phyloP scores from a whole-genome alignment of 2,329 filamentous ascomycete genomes.

The Neospermospora avenae region DNA sequence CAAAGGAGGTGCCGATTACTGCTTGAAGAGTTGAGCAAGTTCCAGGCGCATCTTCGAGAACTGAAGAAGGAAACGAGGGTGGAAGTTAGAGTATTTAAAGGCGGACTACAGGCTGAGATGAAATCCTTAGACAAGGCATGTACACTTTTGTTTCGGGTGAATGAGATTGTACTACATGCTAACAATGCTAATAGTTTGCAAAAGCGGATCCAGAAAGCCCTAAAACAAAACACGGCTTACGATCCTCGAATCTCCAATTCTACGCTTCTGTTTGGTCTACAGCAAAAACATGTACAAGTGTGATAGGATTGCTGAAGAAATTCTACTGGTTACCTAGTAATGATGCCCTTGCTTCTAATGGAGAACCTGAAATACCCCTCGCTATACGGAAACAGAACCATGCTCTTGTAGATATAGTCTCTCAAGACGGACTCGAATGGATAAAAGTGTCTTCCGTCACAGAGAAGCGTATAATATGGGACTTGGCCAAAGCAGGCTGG shows the following conservation, averaged over 20 bases:
- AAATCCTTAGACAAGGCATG: constrained; percentile 44
- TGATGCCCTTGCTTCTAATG: constrained; percentile 21
- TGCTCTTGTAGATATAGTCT: constrained; percentile 62
- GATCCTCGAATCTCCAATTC: constrained; percentile 65
- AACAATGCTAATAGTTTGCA: constrained; percentile 8
- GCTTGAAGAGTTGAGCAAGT: constrained; percentile 43
- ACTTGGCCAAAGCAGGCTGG: constrained; percentile 67
- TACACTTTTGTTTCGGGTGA: background rate
- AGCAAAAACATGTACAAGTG: constrained; percentile 53
- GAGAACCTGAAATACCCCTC: constrained; percentile 15
- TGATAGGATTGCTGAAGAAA: constrained; percentile 55
- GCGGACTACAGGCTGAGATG: constrained; percentile 45
- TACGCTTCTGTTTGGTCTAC: constrained; percentile 61
- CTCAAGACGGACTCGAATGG: constrained; percentile 61
- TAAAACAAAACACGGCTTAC: constrained; percentile 51
- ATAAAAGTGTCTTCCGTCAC: constrained; percentile 66
- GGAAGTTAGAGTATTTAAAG: constrained; percentile 48
- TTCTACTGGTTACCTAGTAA: constrained; percentile 44
- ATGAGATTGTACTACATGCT: background rate
- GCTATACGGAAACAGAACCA: constrained; percentile 29
- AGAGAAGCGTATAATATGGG: constrained; percentile 60
- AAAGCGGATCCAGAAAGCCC: constrained; percentile 26
- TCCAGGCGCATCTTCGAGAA: constrained; percentile 41
- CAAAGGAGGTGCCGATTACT: constrained; percentile 35
- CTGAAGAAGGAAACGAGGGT: constrained; percentile 45